These are phyloP conservation scores for Aspergillus aculeatinus DNA, from an alignment of 2,329 filamentous ascomycete genomes.

Conservation along the genomic window DNA sequence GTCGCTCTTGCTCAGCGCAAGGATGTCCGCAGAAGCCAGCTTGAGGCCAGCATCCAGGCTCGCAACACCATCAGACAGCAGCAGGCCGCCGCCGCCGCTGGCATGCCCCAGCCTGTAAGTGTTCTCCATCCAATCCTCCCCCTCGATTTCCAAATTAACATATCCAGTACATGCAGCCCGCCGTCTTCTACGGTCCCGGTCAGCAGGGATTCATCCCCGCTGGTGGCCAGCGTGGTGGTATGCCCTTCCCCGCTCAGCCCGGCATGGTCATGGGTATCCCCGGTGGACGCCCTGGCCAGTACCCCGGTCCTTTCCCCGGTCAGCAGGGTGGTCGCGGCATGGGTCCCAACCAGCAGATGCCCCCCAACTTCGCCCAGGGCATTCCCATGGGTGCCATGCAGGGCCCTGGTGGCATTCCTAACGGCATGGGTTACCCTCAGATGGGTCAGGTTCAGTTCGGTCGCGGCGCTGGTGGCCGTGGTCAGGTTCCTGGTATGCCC, in stretches of 20 bases:
- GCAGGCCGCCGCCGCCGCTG: conserved; percentile 87
- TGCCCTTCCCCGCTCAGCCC: conserved; percentile 59
- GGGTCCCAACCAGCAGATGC: conserved; percentile 78
- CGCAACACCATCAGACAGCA: conserved; percentile 98
- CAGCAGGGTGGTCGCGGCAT: conserved; percentile 87
- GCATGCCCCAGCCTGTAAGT: conserved; percentile 67
- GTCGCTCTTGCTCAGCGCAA: conserved; percentile 98
- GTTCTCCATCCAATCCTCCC: not conserved
- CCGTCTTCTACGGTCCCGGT: conserved; percentile 87
- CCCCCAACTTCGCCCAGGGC: conserved; percentile 78
- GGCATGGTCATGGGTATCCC: conserved; percentile 64
- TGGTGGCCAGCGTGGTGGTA: conserved; percentile 57
- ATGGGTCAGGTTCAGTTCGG: conserved; percentile 77
- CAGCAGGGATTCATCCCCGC: conserved; percentile 57
- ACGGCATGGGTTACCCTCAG: conserved; percentile 76
- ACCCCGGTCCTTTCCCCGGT: conserved; percentile 74
- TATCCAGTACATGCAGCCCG: conserved; percentile 73
- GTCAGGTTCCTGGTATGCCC: conserved; percentile 67
- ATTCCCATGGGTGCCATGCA: conserved; percentile 59
- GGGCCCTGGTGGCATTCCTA: conserved; percentile 69
- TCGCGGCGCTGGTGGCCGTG: conserved; percentile 68
- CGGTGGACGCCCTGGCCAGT: conserved; percentile 80
- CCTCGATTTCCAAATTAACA: conserved; percentile 13
- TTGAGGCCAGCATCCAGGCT: conserved; percentile 98
- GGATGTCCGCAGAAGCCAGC: conserved; percentile 98